Evolutionary conservation across 768 basidiomycete genomes (phyloP), one percentile per base, ranked within the genome.

Genomic region (Mrakia hoshinonis): DNA sequence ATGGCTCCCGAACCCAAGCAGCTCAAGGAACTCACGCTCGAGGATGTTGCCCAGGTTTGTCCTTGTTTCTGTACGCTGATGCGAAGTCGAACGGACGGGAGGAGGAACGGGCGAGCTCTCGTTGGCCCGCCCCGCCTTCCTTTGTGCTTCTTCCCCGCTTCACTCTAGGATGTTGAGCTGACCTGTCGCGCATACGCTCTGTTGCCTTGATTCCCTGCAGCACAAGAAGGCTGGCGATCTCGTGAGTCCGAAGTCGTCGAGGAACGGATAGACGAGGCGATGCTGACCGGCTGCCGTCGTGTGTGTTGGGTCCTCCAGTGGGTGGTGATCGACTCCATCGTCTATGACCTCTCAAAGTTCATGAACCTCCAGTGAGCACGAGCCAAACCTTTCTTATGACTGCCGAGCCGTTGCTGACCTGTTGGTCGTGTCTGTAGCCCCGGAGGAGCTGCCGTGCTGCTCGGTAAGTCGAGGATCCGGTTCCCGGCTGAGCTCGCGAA

Each of bases 331-430:
- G 92, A 94, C 77, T 84, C 86, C 68, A 89, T 89, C 78, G 90
- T 92, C 38, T 92, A 87, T 77, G 87, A 93, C 78, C 81, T 96
- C 31, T 86, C 87, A 66, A 87, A 85, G 76, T 95, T 96, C 80
- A 85, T 84, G 66, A 83, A 82, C 61, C 81, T 93, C 74, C 93
- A 96, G 55, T 58, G 1, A 31, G 55, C 18, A 76, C 9, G n/a
- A 26, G 26, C 31, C 55, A 7, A 10, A 29, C 13, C 31, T 3
- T 34, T 18, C 31, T 34, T 5, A 31, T 58, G 29, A 9, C 18
- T 4, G 11, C 24, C 26, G 1, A 13, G 31, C 26, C 11, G 18
- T 18, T n/a, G 5, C 49, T 58, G 31, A 36, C 26, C 39, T 64
- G 38, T 64, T 36, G 38, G 3, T 29, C 4, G 24, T 64, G n/a